Evolutionary conservation across 225 moss, liverwort and hornwort genomes (phyloP).

Genomic region (Physcomitrellopsis africana): DNA sequence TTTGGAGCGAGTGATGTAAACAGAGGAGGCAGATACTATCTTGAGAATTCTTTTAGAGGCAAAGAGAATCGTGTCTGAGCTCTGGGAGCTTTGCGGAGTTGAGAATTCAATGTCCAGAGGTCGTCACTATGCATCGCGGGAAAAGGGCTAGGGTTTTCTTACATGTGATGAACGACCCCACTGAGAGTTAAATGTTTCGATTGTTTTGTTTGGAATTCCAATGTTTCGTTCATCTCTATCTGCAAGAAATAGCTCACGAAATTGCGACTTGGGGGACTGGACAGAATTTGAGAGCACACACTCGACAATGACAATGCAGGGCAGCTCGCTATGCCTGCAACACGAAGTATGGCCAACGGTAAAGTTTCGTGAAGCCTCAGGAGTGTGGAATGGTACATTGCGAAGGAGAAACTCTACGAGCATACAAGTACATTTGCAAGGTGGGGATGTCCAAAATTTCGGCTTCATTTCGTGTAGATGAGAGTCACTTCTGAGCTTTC

Average conservation of each 20-base stretch:
- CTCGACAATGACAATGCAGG: conserved; percentile 30
- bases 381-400: conserved; percentile 22
- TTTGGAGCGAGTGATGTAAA: conserved; percentile 2
- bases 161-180: too few species aligned
- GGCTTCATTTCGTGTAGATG: not conserved
- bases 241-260: not conserved
- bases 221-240: too few species aligned
- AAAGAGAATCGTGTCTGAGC: too few species aligned
- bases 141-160: too few species aligned
- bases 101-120: too few species aligned
- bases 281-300: conserved; percentile 10
- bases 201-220: too few species aligned
- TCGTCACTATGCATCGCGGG: too few species aligned
- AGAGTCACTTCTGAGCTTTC: not conserved
- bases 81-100: too few species aligned
- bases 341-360: not conserved
- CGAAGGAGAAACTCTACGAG: conserved; percentile 7
- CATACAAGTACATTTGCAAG: conserved; percentile 26
- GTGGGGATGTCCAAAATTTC: conserved; percentile 1
- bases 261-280: not conserved
- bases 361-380: conserved; percentile 10
- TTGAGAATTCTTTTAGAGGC: not conserved
- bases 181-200: too few species aligned
- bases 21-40: not conserved
- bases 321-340: conserved; percentile 21